Percentiles rank a stretch among this genome's conserved stretches.
Evolutionary conservation across 768 basidiomycete species (phyloP).

Genomic region (Holtermanniella nyarrowii): DNA sequence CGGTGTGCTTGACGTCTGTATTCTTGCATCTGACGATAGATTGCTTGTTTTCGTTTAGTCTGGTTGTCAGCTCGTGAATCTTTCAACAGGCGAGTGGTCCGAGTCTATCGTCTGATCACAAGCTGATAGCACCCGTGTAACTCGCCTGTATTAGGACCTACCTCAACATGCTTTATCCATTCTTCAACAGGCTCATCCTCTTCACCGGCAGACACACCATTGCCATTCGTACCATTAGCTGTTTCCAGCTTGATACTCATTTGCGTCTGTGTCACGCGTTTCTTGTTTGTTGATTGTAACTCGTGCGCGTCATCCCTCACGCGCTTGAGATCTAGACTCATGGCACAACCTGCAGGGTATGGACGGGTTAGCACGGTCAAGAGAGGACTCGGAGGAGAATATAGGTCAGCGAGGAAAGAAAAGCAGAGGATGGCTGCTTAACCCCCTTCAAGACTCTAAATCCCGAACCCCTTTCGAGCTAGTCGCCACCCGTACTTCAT

Average conservation of each 20-base stretch:
- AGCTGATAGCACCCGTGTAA: background rate
- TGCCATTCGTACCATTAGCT: no score
- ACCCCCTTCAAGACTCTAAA: no score
- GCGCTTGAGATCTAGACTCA: slow-evolving; percentile 36
- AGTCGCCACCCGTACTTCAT: no score
- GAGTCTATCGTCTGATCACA: background rate
- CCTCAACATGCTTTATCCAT: slow-evolving; percentile 32
- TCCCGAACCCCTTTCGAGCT: no score
- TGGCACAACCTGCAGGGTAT: slow-evolving; percentile 1
- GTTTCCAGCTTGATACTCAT: no score
- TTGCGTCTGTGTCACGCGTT: no score
- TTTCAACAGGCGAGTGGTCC: background rate
- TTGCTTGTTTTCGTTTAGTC: slow-evolving; percentile 32
- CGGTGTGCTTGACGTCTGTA: slow-evolving; percentile 27
- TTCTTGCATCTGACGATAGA: slow-evolving; percentile 37
- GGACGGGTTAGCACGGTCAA: background rate
- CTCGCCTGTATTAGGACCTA: slow-evolving; percentile 7
- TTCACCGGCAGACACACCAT: background rate
- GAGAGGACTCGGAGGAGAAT: background rate
- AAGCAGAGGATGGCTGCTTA: no score
- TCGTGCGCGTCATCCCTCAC: slow-evolving; percentile 26
- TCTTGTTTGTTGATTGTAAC: slow-evolving; percentile 7
- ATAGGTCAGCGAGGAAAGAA: background rate
- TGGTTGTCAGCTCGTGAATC: background rate
- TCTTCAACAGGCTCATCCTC: slow-evolving; percentile 26